These are phyloP conservation scores for Albifimbria verrucaria DNA, from an alignment of 2,329 filamentous ascomycete genomes.

Conservation along the genomic window DNA sequence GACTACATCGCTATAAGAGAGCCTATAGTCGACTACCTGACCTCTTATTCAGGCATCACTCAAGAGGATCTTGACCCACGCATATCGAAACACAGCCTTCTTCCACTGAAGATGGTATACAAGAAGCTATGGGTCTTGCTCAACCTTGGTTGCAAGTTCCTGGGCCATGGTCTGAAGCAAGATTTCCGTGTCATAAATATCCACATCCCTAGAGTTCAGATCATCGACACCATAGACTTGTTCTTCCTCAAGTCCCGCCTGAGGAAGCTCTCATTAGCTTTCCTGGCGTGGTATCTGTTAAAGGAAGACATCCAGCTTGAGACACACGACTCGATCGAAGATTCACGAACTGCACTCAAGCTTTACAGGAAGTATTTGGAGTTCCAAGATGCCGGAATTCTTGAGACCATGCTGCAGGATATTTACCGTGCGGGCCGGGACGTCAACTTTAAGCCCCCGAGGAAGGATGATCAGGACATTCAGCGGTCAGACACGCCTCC, in stretches of 20 bases:
- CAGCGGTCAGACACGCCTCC: slow-evolving; percentile 54
- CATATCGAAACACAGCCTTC: slow-evolving; percentile 75
- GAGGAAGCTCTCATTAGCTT: slow-evolving; percentile 86
- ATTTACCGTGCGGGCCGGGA: slow-evolving; percentile 63
- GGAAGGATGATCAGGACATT: slow-evolving; percentile 41
- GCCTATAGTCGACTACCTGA: slow-evolving; percentile 91
- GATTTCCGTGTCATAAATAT: slow-evolving; percentile 99
- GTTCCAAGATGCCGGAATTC: slow-evolving; percentile 79
- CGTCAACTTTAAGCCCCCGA: slow-evolving; percentile 49
- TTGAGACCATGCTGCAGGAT: slow-evolving; percentile 80
- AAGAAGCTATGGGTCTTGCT: slow-evolving; percentile 97
- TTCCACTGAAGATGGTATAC: slow-evolving; percentile 87
- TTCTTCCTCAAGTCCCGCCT: slow-evolving; percentile 80
- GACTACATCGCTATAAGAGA: slow-evolving; percentile 94
- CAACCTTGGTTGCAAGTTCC: slow-evolving; percentile 89
- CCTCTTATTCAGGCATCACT: slow-evolving; percentile 88
- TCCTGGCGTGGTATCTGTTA: slow-evolving; percentile 85
- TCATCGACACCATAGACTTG: slow-evolving; percentile 90
- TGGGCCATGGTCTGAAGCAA: slow-evolving; percentile 89
- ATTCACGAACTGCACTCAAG: slow-evolving; percentile 85
- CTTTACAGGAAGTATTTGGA: slow-evolving; percentile 88
- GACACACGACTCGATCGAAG: slow-evolving; percentile 93
- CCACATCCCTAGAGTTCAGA: slow-evolving; percentile 82
- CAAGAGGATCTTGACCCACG: slow-evolving; percentile 78
- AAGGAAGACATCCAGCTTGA: slow-evolving; percentile 92